phyloP scores from a whole-genome alignment of 306 rosid species.

The Fagus sylvatica region DNA sequence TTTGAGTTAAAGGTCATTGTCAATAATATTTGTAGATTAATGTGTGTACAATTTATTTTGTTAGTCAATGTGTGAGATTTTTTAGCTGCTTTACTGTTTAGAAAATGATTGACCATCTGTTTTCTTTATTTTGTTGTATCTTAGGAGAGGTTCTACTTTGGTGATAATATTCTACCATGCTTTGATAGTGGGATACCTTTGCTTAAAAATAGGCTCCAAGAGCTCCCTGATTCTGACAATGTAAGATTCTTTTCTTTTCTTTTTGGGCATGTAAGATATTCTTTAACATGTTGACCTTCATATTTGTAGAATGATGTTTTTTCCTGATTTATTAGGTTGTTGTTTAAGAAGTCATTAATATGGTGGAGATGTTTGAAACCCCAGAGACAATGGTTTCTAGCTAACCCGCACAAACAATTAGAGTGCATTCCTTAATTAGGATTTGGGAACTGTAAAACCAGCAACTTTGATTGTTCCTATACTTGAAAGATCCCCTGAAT shows the following conservation, averaged over 20 bases:
- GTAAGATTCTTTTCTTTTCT: constrained; percentile 42
- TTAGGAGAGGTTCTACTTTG: constrained; percentile 97
- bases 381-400: neutral
- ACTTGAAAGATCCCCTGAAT: neutral
- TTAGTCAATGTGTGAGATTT: neutral
- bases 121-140: constrained; percentile 26
- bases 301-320: neutral
- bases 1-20: neutral
- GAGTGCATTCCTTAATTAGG: neutral
- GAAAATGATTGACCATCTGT: constrained; percentile 6
- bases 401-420: neutral
- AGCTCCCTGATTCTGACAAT: constrained; percentile 91
- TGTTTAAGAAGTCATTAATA: neutral
- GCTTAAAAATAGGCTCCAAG: constrained; percentile 82
- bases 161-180: constrained; percentile 93
- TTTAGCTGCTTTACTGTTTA: neutral
- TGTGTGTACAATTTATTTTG: neutral
- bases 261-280: neutral
- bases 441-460: too few species aligned
- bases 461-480: neutral
- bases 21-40: neutral
- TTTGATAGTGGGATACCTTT: constrained; percentile 97
- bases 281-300: neutral
- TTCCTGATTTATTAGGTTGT: neutral
- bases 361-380: neutral